phyloP scores from a whole-genome alignment of 257 asterid species.

The Solanum acaule region DNA sequence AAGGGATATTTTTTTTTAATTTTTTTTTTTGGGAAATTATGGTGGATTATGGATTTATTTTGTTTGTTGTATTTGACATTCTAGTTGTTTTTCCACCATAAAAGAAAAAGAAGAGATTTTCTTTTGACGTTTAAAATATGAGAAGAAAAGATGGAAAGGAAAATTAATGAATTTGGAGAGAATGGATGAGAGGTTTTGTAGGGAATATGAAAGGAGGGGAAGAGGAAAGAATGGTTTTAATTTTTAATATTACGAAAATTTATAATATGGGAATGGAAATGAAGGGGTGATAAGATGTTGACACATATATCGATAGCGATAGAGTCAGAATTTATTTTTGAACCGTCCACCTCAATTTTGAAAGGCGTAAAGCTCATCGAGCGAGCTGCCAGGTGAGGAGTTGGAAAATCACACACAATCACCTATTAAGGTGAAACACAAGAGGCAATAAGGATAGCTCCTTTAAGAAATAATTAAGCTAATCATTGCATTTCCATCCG shows the following conservation, averaged over 20 bases:
- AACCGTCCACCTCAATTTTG: neutral
- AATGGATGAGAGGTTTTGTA: constrained; percentile 19
- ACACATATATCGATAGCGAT: neutral
- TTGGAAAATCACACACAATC: neutral
- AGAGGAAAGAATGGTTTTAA: neutral
- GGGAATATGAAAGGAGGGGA: constrained; percentile 2
- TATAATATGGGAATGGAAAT: neutral
- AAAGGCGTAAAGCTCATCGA: neutral
- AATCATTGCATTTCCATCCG: neutral
- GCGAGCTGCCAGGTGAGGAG: neutral
- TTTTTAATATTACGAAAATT: neutral
- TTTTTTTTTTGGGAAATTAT: neutral
- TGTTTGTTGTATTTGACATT: neutral
- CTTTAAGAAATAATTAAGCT: neutral
- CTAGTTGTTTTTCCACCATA: neutral
- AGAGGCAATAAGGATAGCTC: neutral
- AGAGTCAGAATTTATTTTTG: neutral
- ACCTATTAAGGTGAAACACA: neutral
- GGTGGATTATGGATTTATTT: neutral
- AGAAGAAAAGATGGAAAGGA: neutral
- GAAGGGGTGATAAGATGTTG: neutral
- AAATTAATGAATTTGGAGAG: neutral
- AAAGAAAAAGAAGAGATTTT: neutral
- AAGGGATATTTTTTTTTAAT: neutral
- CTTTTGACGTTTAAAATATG: neutral